Conservation (phyloP, 1,284 basidiomycete species). For the Ceratobasidium theobromae region DNA sequence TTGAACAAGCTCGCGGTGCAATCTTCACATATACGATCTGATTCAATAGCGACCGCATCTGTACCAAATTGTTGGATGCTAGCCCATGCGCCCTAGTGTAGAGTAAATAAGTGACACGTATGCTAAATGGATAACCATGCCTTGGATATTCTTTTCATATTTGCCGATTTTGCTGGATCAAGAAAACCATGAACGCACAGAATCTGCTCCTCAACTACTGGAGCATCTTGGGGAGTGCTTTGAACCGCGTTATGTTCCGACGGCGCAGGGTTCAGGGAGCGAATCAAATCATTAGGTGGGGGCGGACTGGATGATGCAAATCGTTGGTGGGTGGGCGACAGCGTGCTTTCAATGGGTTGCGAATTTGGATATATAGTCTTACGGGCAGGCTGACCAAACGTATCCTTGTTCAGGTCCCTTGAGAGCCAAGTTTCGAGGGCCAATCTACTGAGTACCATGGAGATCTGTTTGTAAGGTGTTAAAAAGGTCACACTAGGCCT, state of each 20-base stretch:
- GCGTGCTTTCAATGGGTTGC: neutral
- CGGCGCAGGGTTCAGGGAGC: neutral
- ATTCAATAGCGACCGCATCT: neutral
- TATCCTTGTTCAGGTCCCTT: slow-evolving; percentile 43
- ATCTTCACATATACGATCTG: slow-evolving; percentile 23
- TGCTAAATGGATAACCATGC: neutral
- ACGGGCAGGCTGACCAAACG: neutral
- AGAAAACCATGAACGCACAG: slow-evolving; percentile 25
- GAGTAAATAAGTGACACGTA: neutral
- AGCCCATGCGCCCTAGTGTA: slow-evolving; percentile 16
- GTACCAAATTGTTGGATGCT: neutral
- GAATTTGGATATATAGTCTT: neutral
- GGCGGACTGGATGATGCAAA: slow-evolving; percentile 2
- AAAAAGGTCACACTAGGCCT: neutral
- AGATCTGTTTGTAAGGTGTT: slow-evolving; percentile 47
- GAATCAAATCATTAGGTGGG: slow-evolving; percentile 1
- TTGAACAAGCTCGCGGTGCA: slow-evolving; percentile 16
- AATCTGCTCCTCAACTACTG: neutral
- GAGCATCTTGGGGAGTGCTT: neutral
- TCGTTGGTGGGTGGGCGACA: neutral
- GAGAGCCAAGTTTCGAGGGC: slow-evolving; percentile 64
- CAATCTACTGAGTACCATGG: slow-evolving; percentile 58
- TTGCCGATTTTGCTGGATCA: slow-evolving; percentile 14
- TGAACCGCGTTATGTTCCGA: neutral
- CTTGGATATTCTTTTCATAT: slow-evolving; percentile 32